Conservation (phyloP, 495 filamentous ascomycete species). For the Terfezia claveryi region DNA sequence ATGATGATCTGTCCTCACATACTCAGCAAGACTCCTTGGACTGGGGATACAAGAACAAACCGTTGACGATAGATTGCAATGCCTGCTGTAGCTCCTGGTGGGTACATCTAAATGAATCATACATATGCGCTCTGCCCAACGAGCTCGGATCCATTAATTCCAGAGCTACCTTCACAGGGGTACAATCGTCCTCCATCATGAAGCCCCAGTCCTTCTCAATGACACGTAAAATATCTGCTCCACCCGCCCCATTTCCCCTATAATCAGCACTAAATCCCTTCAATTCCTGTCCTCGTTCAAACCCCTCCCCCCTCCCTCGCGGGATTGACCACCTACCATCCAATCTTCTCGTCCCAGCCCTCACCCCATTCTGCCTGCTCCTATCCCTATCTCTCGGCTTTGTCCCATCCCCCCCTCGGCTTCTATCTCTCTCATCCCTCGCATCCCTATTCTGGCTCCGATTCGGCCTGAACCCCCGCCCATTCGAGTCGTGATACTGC, state of each 20-base stretch:
- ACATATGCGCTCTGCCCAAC: conserved; percentile 69
- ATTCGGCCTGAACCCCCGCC: neutral
- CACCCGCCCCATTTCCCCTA: neutral
- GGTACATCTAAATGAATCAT: conserved; percentile 57
- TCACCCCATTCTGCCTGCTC: neutral
- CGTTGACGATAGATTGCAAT: conserved; percentile 84
- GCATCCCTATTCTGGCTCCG: neutral
- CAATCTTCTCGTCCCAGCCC: neutral
- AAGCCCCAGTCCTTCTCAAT: conserved; percentile 80
- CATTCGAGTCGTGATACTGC: neutral
- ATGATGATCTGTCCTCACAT: conserved; percentile 50
- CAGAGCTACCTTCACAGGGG: conserved; percentile 79
- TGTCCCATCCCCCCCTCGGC: neutral
- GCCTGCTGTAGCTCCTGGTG: conserved; percentile 72
- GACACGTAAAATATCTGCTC: conserved; percentile 34
- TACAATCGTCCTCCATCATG: conserved; percentile 67
- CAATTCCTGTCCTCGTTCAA: neutral
- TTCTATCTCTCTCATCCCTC: neutral
- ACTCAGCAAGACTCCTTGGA: neutral
- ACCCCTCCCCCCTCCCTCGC: neutral
- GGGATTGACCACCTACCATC: neutral
- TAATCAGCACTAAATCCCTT: neutral
- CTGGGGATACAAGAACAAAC: conserved; percentile 11
- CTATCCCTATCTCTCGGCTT: neutral
- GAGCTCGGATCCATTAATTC: conserved; percentile 87